Evolutionary conservation across 2,329 filamentous ascomycete genomes (phyloP).

Genomic region (Aspergillus piperis): DNA sequence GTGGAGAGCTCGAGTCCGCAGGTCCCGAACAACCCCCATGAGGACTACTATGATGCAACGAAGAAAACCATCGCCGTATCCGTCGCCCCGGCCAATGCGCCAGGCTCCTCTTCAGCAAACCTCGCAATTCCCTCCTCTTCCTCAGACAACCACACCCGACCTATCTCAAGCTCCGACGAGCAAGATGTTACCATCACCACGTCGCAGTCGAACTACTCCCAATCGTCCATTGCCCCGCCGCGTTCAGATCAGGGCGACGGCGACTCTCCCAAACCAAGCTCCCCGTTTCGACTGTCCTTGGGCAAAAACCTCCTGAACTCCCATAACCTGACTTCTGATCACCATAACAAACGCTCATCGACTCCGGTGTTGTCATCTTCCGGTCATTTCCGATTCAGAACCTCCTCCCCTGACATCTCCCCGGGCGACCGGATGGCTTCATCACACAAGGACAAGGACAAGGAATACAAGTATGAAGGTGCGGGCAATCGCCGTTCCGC

Average conservation of each 20-base stretch:
- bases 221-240: conserved; percentile 24
- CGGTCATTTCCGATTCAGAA: conserved; percentile 31
- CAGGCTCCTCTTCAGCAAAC: conserved; percentile 32
- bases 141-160: conserved; percentile 30
- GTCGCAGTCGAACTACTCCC: conserved; percentile 30
- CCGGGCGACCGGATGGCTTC: conserved; percentile 25
- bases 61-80: conserved; percentile 25
- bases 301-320: conserved; percentile 32
- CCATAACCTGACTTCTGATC: conserved; percentile 25
- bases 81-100: conserved; percentile 23
- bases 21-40: conserved; percentile 24
- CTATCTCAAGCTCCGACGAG: conserved; percentile 36
- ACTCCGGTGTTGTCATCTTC: conserved; percentile 26
- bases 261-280: conserved; percentile 35
- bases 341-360: conserved; percentile 30
- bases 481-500: conserved; percentile 23
- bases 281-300: conserved; percentile 40
- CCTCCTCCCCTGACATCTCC: conserved; percentile 32
- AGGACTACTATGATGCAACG: conserved; percentile 25
- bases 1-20: conserved; percentile 21
- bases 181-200: conserved; percentile 25
- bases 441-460: conserved; percentile 28
- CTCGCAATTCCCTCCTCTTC: conserved; percentile 29
- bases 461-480: conserved; percentile 28
- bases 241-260: conserved; percentile 30